Evolutionary conservation across 768 basidiomycete genomes (phyloP), one percentile per base, ranked within the genome.

Genomic region (Omphalotus guepiniiformis): DNA sequence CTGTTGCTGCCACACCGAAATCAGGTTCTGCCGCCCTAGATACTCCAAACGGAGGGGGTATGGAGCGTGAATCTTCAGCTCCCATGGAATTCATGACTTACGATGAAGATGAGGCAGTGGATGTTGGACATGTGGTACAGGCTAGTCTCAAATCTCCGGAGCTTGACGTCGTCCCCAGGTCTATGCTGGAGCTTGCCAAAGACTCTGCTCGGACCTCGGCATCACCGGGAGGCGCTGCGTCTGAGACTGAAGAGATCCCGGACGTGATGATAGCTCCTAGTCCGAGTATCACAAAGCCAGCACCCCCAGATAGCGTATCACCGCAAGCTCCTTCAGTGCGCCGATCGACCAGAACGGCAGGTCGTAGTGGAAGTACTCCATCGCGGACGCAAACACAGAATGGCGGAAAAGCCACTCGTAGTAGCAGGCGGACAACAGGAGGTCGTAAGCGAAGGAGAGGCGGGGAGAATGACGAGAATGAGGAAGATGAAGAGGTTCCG

Each of bases 181-280:
- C 82, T 15, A 81, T 88, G 83, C 69, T 70, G 25, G 75, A 86
- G 53, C 68, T 87, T 50, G 83, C 82, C 9, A 80, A 80, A 50
- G 73, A 68, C 39, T 52, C 59, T 25, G 49, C 59, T 8, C 54
- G 40, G 18, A 46, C 53, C 44, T 55, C 30, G 19, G 44, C 45
- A 26, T 40, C 26, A 38, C 39, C 38, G 44, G 42, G 30, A 34
- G 43, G 22, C 11, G 25, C n/a, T 4, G 38, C n/a, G 25, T n/a
- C 19, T 16, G 46, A 50, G 30, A 35, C 36, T 18, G 38, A 50
- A 22, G 52, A 47, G 28, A 11, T 42, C 19, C 25, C 5, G n/a
- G 19, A 19, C 29, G 51, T 18, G 46, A 32, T 28, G 36, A 16
- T 28, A 11, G 13, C 45, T 23, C n/a, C 19, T 34, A 19, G 25